Percentiles rank a stretch among this genome's conserved stretches.
These are phyloP conservation scores for Penicillium thymicola DNA, from an alignment of 2,329 filamentous ascomycete genomes.

Conservation along the genomic window DNA sequence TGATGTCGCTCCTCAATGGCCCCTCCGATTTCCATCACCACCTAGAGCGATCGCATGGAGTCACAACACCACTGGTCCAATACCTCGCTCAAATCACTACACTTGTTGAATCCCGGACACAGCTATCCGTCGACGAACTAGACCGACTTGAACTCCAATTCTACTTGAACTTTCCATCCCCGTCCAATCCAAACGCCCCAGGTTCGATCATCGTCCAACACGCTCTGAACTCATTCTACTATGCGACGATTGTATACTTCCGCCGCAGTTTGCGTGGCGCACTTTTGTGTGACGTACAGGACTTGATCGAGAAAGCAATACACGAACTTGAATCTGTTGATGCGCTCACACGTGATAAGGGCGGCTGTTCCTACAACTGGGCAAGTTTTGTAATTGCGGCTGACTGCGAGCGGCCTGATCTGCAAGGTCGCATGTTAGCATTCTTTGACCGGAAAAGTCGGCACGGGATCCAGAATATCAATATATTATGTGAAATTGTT, in stretches of 20 bases:
- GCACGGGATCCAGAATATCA: constrained; percentile 36
- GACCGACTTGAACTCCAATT: constrained; percentile 34
- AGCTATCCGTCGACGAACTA: constrained; percentile 19
- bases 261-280: constrained; percentile 31
- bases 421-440: constrained; percentile 30
- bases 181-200: constrained; percentile 19
- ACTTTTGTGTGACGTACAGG: constrained; percentile 25
- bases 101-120: constrained; percentile 23
- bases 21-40: constrained; percentile 23
- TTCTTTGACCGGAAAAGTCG: constrained; percentile 34
- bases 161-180: constrained; percentile 24
- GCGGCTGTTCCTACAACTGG: constrained; percentile 39
- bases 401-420: constrained; percentile 28
- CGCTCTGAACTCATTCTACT: constrained; percentile 36
- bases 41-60: constrained; percentile 29
- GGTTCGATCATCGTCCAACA: constrained; percentile 24
- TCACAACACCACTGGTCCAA: constrained; percentile 28
- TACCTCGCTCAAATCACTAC: constrained; percentile 25
- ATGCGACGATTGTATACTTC: constrained; percentile 36
- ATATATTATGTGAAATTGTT: constrained; percentile 32
- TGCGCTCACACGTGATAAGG: constrained; percentile 23
- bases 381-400: constrained; percentile 36
- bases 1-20: constrained; percentile 20
- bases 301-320: constrained; percentile 32
- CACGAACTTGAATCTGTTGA: constrained; percentile 34